Conservation (phyloP, 2,329 filamentous ascomycete genomes). For the Ramichloridium luteum region DNA sequence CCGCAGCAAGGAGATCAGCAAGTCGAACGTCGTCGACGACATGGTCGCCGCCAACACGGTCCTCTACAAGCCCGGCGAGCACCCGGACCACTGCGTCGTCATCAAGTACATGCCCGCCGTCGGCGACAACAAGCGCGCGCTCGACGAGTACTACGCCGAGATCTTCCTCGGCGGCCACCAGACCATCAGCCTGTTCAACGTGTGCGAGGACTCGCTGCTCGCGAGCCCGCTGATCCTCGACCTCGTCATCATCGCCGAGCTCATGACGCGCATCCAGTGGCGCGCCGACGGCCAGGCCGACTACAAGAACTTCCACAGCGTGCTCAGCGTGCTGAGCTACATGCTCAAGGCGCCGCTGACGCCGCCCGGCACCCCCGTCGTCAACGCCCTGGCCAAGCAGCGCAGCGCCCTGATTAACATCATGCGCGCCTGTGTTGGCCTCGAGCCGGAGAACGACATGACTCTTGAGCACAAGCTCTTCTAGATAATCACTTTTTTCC, state of each 20-base stretch:
- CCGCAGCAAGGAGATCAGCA: slow-evolving; percentile 98
- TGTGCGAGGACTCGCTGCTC: slow-evolving; percentile 95
- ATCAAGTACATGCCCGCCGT: slow-evolving; percentile 99
- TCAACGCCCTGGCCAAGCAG: slow-evolving; percentile 95
- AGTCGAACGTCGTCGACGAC: slow-evolving; percentile 98
- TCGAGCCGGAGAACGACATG: slow-evolving; percentile 98
- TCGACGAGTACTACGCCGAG: slow-evolving; percentile 98
- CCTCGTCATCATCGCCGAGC: slow-evolving; percentile 80
- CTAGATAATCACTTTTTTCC: slow-evolving; percentile 14
- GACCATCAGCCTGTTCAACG: slow-evolving; percentile 96
- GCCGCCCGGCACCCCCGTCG: slow-evolving; percentile 83
- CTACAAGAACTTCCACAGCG: slow-evolving; percentile 91
- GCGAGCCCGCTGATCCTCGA: slow-evolving; percentile 96
- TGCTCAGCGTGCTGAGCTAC: slow-evolving; percentile 93
- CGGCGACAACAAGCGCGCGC: slow-evolving; percentile 95
- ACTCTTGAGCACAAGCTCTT: slow-evolving; percentile 98
- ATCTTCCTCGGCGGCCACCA: slow-evolving; percentile 98
- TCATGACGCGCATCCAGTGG: slow-evolving; percentile 98
- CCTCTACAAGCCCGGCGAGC: slow-evolving; percentile 82
- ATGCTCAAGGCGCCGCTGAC: slow-evolving; percentile 96
- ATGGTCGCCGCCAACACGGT: slow-evolving; percentile 95
- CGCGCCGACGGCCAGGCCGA: slow-evolving; percentile 49
- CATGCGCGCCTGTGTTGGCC: slow-evolving; percentile 91
- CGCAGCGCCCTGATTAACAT: slow-evolving; percentile 91
- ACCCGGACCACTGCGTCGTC: slow-evolving; percentile 95